A percentile compares a stretch with the other conserved stretches of the same genome.
Evolutionary conservation across 1,139 yeast genomes (phyloP).

Genomic region (Eremothecium gossypii): DNA sequence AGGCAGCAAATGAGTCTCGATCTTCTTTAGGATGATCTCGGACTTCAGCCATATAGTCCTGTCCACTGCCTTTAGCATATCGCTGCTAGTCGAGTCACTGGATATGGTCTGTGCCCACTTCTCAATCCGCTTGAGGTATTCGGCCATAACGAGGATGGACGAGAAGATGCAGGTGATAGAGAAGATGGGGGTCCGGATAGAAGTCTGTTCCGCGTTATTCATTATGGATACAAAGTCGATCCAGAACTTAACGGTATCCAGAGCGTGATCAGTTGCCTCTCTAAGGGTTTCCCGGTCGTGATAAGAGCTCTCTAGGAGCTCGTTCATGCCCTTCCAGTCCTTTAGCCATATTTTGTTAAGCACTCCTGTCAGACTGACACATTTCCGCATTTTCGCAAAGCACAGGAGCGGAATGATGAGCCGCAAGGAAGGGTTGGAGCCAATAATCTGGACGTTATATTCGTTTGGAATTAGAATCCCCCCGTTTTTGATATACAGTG

Average conservation of each 20-base stretch:
- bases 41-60: conserved; percentile 33
- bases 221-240: conserved; percentile 54
- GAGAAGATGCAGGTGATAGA: conserved; percentile 61
- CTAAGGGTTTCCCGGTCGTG: conserved; percentile 41
- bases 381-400: conserved; percentile 54
- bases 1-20: conserved; percentile 44
- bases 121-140: conserved; percentile 49
- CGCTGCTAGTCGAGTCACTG: conserved; percentile 13
- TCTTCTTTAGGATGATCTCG: conserved; percentile 39
- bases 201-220: conserved; percentile 53
- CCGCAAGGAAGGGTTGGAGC: conserved; percentile 47
- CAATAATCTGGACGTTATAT: conserved; percentile 36
- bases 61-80: conserved; percentile 29
- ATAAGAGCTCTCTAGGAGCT: conserved; percentile 33
- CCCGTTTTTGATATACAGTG: conserved; percentile 47
- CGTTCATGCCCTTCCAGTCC: conserved; percentile 59
- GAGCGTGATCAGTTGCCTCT: conserved; percentile 48
- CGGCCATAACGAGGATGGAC: conserved; percentile 50
- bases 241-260: conserved; percentile 60
- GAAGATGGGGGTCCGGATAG: conserved; percentile 65
- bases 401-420: conserved; percentile 55
- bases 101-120: conserved; percentile 35
- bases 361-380: conserved; percentile 49
- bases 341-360: conserved; percentile 49
- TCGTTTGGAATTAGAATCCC: conserved; percentile 49